Evolutionary conservation across 2,329 filamentous ascomycete genomes (phyloP).

Genomic region (Fusarium burgessii): DNA sequence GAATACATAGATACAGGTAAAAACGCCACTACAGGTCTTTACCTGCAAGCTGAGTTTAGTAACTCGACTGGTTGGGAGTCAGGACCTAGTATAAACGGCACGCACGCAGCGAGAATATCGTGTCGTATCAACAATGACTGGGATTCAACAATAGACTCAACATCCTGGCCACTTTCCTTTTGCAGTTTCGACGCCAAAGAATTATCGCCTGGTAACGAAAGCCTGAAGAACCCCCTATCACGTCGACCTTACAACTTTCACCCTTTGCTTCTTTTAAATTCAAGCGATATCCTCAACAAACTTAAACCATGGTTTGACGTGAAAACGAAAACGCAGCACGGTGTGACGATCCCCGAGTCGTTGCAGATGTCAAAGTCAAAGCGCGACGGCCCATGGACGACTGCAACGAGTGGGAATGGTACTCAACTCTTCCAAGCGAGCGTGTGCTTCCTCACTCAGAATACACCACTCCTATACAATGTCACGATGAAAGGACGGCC

Average conservation of each 20-base stretch:
- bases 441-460: neutral
- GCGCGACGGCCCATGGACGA: neutral
- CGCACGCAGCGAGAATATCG: accelerated
- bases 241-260: neutral
- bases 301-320: neutral
- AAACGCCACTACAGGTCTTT: neutral
- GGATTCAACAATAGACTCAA: neutral
- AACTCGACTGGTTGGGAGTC: neutral
- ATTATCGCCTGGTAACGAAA: accelerated
- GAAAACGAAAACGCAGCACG: neutral
- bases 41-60: neutral
- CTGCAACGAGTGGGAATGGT: accelerated
- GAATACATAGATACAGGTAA: neutral
- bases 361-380: neutral
- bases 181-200: neutral
- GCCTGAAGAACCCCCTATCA: neutral
- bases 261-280: conserved; percentile 2
- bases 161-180: conserved; percentile 1
- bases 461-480: neutral
- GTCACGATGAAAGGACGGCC: conserved; percentile 16
- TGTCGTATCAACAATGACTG: conserved; percentile 10
- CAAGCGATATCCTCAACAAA: neutral
- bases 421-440: neutral
- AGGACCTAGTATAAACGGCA: neutral
- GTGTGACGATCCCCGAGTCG: accelerated